A percentile compares a stretch with the other conserved stretches of the same genome.
Conservation (phyloP, 2,329 filamentous ascomycete species). For the Claviceps sp. region DNA sequence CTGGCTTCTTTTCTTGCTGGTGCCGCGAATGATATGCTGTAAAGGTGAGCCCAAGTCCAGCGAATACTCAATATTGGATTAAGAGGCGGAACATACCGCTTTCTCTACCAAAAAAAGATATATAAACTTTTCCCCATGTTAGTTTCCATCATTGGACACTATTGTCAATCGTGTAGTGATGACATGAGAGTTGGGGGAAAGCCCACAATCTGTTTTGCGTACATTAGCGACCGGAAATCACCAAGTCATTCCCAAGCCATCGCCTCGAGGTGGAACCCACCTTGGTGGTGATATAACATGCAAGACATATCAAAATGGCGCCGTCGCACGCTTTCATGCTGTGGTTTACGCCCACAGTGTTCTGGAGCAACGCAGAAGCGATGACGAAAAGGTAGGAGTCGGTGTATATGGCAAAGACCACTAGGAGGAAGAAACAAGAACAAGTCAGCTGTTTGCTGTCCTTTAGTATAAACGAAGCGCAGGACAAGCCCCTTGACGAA, state of each 20-base stretch:
- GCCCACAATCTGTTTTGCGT: conserved; percentile 18
- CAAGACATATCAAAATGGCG: conserved; percentile 46
- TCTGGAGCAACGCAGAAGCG: conserved; percentile 40
- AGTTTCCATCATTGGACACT: background rate
- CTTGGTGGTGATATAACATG: conserved; percentile 51
- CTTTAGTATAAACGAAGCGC: background rate
- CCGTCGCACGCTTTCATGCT: conserved; percentile 38
- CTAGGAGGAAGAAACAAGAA: conserved; percentile 19
- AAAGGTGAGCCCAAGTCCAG: conserved; percentile 1
- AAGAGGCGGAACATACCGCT: conserved; percentile 26
- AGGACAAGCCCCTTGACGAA: conserved; percentile 10
- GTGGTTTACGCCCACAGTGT: conserved; percentile 42
- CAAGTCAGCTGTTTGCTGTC: background rate
- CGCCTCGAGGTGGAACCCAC: conserved; percentile 19
- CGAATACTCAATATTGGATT: background rate
- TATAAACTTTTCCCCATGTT: conserved; percentile 29
- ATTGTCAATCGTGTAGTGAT: too few species aligned
- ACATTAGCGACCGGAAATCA: background rate
- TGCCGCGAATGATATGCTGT: conserved; percentile 44
- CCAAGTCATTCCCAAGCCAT: background rate
- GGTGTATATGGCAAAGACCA: conserved; percentile 45
- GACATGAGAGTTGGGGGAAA: background rate
- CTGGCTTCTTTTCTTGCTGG: conserved; percentile 34
- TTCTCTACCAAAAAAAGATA: conserved; percentile 54
- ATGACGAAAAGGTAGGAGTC: conserved; percentile 49